phyloP scores from a whole-genome alignment of 1,284 basidiomycete species.

The Mycena citricolor region DNA sequence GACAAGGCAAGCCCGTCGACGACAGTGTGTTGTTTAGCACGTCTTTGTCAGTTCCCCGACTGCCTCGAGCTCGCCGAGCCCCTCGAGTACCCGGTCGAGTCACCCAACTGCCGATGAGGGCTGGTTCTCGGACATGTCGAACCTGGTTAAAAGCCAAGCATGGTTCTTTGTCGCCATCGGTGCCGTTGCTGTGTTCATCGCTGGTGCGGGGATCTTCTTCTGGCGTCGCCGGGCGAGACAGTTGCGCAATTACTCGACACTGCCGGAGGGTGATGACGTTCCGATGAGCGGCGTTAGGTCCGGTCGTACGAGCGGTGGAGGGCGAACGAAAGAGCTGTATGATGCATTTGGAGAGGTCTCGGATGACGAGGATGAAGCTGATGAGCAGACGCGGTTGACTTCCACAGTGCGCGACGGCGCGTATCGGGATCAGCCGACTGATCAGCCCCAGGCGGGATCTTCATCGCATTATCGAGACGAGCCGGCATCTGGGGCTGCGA shows the following conservation, averaged over 20 bases:
- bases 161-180: slow-evolving; percentile 85
- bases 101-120: slow-evolving; percentile 75
- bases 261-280: slow-evolving; percentile 70
- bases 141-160: slow-evolving; percentile 71
- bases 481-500: no score
- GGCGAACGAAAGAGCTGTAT: slow-evolving; percentile 80
- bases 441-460: no score
- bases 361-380: slow-evolving; percentile 64
- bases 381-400: slow-evolving; percentile 63
- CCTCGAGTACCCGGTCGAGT: slow-evolving; percentile 30
- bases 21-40: no score
- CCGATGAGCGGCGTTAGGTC: slow-evolving; percentile 63
- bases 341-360: slow-evolving; percentile 89
- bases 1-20: slow-evolving; percentile 7
- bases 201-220: slow-evolving; percentile 66
- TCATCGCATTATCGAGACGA: no score
- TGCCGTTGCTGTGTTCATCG: slow-evolving; percentile 69
- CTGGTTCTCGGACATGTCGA: slow-evolving; percentile 83
- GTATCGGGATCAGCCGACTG: slow-evolving; percentile 69
- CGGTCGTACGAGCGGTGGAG: slow-evolving; percentile 35
- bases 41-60: no score
- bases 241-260: slow-evolving; percentile 61
- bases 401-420: slow-evolving; percentile 33
- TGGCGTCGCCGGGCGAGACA: slow-evolving; percentile 58
- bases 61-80: slow-evolving; percentile 23